Conservation (phyloP, 2,329 filamentous ascomycete species). For the Fusarium vanettenii region DNA sequence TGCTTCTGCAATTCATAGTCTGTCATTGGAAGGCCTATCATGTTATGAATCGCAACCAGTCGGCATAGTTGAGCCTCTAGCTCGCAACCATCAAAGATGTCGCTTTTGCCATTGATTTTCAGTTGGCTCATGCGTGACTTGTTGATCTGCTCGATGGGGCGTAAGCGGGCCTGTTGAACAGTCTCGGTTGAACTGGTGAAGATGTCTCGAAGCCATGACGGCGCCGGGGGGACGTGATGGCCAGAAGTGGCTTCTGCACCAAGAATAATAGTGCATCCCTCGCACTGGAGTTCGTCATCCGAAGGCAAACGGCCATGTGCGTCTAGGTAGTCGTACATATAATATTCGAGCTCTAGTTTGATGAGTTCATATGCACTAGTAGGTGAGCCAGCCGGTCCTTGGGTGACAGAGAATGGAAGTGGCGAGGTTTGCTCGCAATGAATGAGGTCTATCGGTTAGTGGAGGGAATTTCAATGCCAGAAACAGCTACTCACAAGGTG, state of each 20-base stretch:
- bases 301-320: neutral
- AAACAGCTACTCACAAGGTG: constrained; percentile 46
- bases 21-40: neutral
- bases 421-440: neutral
- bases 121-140: constrained; percentile 32
- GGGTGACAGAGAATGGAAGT: neutral
- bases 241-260: neutral
- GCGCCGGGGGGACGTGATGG: neutral
- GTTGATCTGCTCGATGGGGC: constrained; percentile 29
- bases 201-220: neutral
- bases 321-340: neutral
- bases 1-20: constrained; percentile 30
- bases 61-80: constrained; percentile 16
- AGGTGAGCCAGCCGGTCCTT: neutral
- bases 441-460: constrained; percentile 24
- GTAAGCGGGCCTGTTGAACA: constrained; percentile 23
- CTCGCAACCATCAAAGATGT: constrained; percentile 41
- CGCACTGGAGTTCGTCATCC: neutral
- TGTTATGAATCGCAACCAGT: neutral
- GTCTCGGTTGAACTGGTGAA: constrained; percentile 31
- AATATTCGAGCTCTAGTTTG: neutral
- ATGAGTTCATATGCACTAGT: neutral
- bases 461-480: neutral
- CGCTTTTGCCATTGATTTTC: constrained; percentile 35
- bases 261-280: neutral